Percentiles rank a stretch among this genome's conserved stretches.
These are phyloP conservation scores for Thinopyrum obtusiflorum DNA, from an alignment of 202 grass and related monocot genomes.

Conservation along the genomic window DNA sequence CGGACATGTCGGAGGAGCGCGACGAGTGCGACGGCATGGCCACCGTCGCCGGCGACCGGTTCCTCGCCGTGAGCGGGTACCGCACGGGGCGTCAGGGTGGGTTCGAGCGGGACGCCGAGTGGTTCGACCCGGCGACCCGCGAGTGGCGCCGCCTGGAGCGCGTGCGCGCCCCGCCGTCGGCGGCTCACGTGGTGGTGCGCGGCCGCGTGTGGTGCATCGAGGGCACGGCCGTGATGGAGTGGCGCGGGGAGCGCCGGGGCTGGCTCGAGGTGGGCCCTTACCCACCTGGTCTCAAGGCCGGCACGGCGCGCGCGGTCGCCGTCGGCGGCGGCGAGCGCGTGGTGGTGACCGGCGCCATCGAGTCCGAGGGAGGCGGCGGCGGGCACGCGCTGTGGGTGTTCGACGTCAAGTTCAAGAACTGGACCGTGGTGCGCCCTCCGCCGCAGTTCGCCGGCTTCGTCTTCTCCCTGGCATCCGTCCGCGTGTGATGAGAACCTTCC, in stretches of 20 bases:
- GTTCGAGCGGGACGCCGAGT: slow-evolving; percentile 68
- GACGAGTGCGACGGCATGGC: slow-evolving; percentile 85
- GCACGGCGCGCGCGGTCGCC: slow-evolving; percentile 41
- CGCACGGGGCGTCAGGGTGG: slow-evolving; percentile 63
- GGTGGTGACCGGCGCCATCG: slow-evolving; percentile 47
- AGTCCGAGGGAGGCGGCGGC: not conserved
- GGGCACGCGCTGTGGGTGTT: slow-evolving; percentile 53
- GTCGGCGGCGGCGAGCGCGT: slow-evolving; percentile 42
- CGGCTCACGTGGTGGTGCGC: slow-evolving; percentile 29
- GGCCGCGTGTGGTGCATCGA: slow-evolving; percentile 61
- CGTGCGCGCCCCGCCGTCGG: slow-evolving; percentile 39
- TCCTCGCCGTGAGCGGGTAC: slow-evolving; percentile 67
- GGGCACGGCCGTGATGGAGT: slow-evolving; percentile 42
- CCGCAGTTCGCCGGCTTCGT: slow-evolving; percentile 56
- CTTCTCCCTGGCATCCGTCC: slow-evolving; percentile 45
- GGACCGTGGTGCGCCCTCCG: slow-evolving; percentile 48
- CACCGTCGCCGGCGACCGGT: slow-evolving; percentile 39
- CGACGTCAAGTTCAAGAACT: slow-evolving; percentile 45
- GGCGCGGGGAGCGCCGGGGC: slow-evolving; percentile 4
- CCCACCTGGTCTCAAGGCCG: slow-evolving; percentile 42
- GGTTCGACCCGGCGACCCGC: slow-evolving; percentile 49
- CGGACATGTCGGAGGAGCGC: slow-evolving; percentile 69
- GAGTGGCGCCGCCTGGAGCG: slow-evolving; percentile 56
- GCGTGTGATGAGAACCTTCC: slow-evolving; percentile 15
- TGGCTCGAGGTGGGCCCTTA: slow-evolving; percentile 43